Evolutionary conservation across 805 yeast genomes (phyloP).

Genomic region (Hanseniaspora lachancei): DNA sequence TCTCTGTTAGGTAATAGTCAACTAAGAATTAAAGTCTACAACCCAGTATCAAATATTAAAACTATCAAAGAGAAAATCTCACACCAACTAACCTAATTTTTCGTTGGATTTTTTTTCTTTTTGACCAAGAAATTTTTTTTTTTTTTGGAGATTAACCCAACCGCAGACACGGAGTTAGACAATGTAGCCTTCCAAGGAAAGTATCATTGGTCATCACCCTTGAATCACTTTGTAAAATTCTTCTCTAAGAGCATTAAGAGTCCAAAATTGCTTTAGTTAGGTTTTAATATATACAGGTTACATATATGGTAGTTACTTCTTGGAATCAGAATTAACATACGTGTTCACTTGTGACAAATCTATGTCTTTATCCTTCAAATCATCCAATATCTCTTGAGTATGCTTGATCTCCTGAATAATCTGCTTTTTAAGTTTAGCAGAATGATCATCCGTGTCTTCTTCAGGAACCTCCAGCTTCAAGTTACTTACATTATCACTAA

Average conservation of each 20-base stretch:
- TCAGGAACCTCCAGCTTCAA: background rate
- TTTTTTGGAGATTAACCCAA: background rate
- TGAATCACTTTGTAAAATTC: too few species aligned
- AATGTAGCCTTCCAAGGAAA: too few species aligned
- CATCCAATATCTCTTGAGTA: background rate
- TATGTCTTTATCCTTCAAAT: background rate
- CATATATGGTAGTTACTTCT: too few species aligned
- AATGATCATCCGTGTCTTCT: background rate
- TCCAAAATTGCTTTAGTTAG: too few species aligned
- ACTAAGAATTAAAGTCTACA: too few species aligned
- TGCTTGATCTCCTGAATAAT: background rate
- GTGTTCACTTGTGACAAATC: background rate
- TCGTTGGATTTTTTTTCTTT: background rate
- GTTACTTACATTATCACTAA: background rate
- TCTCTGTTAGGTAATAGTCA: too few species aligned
- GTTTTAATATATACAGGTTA: too few species aligned
- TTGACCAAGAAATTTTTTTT: background rate
- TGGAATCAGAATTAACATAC: background rate
- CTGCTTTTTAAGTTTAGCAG: background rate
- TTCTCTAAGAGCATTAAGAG: too few species aligned
- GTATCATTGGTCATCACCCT: too few species aligned
- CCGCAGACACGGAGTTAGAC: background rate
- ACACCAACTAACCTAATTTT: background rate
- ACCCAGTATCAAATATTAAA: background rate
- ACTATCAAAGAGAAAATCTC: background rate